Base-by-base conservation (phyloP, 1,284 basidiomycete species). In the Cutaneotrichosporon cutaneum region DNA sequence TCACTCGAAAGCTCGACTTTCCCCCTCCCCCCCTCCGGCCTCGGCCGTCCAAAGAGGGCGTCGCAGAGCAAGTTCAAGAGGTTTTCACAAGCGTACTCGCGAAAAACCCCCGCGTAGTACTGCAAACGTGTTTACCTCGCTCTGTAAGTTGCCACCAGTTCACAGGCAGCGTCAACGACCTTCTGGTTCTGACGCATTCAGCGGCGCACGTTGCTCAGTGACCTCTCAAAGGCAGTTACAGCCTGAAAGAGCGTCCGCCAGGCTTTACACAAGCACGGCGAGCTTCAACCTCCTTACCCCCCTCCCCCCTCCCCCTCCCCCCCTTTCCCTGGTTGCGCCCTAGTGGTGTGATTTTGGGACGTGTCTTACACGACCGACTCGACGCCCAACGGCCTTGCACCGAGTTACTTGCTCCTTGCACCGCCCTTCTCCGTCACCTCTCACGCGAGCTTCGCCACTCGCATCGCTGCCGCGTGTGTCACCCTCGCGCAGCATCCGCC, bases 121-220 rank as follows among this genome's bases (percentile, higher is more conserved):
- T 24, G 21, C 39, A n/a, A 33, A 21, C 51, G 27, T 36, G 52
- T 56, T 45, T 45, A 39, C 55, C 30, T 55, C 54, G 54, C 54
- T 42, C 54, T 42, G 54, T 45, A 45, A 42, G 54, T 45, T 32
- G 18, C 30, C 51, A 53, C 33, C 51, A 32, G 21, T 32, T 16
- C 16, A n/a, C n/a, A 30, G 30, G 27, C 52, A 36, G 22, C 32
- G 9, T 35, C 32, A 14, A 5, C 30, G 26, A 50, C 26, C 6
- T 6, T 14, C 21, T 50, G 11, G 13, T 2, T 42, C 52, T 54
- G 52, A 54, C 52, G 21, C 52, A 54, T 54, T 35, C 52, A 54
- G 52, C 35, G 52, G 52, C 52, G 52, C 52, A 54, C 52, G 52
- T 54, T 33, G 52, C 52, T 36, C 33, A 35, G 32, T 18, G 52